Evolutionary conservation across 805 yeast species (phyloP).

Genomic region (Pichia pseudocactophila): DNA sequence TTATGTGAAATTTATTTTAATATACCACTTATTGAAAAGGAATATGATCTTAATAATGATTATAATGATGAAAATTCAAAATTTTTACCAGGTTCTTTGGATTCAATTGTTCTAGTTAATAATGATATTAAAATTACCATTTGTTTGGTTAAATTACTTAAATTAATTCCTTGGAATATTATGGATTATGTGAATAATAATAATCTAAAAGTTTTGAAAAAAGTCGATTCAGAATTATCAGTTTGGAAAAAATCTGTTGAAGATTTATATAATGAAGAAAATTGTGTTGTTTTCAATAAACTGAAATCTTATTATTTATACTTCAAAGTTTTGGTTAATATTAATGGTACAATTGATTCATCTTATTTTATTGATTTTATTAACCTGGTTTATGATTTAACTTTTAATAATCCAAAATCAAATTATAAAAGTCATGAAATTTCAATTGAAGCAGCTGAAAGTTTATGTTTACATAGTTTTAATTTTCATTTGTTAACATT

Average conservation of each 20-base stretch:
- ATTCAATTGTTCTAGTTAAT: conserved; percentile 27
- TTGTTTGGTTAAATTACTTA: conserved; percentile 26
- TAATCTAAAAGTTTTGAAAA: conserved; percentile 11
- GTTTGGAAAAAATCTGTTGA: conserved; percentile 21
- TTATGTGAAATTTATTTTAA: conserved; percentile 24
- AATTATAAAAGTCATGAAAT: conserved; percentile 11
- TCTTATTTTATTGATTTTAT: conserved; percentile 17
- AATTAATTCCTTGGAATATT: conserved; percentile 25
- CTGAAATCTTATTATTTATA: conserved; percentile 24
- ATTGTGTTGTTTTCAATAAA: conserved; percentile 19
- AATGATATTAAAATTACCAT: conserved; percentile 28
- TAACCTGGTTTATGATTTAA: conserved; percentile 18
- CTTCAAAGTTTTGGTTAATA: conserved; percentile 22
- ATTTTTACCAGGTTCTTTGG: conserved; percentile 27
- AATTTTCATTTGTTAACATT: conserved; percentile 25
- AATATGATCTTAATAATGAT: conserved; percentile 11
- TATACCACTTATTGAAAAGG: conserved; percentile 7
- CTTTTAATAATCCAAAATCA: conserved; percentile 12
- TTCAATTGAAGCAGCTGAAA: conserved; percentile 19
- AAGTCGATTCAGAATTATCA: conserved; percentile 19
- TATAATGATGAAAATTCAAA: conserved; percentile 14
- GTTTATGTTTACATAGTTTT: conserved; percentile 24
- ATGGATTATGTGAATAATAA: conserved; percentile 15
- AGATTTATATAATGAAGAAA: conserved; percentile 17
- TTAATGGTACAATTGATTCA: conserved; percentile 14